These are phyloP conservation scores for Eucalyptus cladocalyx DNA, from an alignment of 345 rosid species.

Conservation along the genomic window DNA sequence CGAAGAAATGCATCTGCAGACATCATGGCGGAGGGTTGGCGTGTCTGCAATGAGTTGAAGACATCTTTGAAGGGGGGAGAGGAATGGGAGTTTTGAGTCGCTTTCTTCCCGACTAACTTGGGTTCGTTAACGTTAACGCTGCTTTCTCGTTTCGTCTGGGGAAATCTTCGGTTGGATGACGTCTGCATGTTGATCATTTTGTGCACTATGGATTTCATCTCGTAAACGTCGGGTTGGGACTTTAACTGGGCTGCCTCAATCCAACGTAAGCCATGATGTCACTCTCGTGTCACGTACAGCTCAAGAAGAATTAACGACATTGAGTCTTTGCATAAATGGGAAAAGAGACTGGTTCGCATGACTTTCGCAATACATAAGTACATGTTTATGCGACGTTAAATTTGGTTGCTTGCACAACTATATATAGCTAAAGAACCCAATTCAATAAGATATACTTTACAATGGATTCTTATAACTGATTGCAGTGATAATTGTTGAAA, in stretches of 20 bases:
- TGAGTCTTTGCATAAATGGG: not conserved
- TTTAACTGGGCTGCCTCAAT: not conserved
- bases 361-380: not conserved
- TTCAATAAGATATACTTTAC: not conserved
- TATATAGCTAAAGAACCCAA: not conserved
- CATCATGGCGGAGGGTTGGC: not conserved
- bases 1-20: not conserved
- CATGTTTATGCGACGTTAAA: not conserved
- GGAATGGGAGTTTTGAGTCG: not conserved
- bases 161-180: not conserved
- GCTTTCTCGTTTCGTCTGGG: not conserved
- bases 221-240: not conserved
- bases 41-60: not conserved
- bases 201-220: not conserved
- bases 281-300: not conserved
- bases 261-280: not conserved
- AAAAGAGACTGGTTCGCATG: not conserved
- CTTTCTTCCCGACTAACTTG: not conserved
- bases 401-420: not conserved
- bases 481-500: not conserved
- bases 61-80: not conserved
- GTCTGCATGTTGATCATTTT: not conserved
- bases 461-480: too few species aligned
- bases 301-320: not conserved
- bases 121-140: not conserved